A percentile compares a stretch with the other conserved stretches of the same genome.
Evolutionary conservation across 257 asterid species (phyloP).

Genomic region (Oldenlandia corymbosa): DNA sequence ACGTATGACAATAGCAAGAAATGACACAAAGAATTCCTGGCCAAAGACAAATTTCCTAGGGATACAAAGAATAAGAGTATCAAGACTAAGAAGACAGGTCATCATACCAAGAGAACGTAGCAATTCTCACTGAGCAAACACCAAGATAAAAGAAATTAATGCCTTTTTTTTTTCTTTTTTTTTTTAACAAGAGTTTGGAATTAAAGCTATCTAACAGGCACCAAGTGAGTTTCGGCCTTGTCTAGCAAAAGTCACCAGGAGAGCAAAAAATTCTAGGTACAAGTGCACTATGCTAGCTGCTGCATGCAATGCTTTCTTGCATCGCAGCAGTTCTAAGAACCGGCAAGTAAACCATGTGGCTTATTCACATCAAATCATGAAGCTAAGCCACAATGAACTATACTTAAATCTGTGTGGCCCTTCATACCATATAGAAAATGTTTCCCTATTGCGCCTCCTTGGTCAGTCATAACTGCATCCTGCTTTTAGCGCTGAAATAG

Average conservation of each 20-base stretch:
- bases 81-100: background rate
- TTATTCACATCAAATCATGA: constrained; percentile 1
- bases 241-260: background rate
- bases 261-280: background rate
- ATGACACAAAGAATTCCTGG: no score
- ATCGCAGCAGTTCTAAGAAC: constrained; percentile 3
- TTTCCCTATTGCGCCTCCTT: constrained; percentile 48
- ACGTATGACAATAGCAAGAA: no score
- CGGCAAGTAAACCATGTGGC: constrained; percentile 2
- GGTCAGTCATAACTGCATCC: constrained; percentile 55
- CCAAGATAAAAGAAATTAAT: no score
- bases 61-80: background rate
- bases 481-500: constrained; percentile 48
- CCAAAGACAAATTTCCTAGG: background rate
- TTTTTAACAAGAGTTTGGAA: no score
- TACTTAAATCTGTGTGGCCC: constrained; percentile 14
- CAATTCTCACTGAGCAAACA: background rate
- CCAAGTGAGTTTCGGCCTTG: no score
- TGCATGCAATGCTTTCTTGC: background rate
- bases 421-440: constrained; percentile 56
- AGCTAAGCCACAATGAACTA: constrained; percentile 12
- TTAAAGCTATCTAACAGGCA: no score
- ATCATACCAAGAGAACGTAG: background rate
- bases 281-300: no score
- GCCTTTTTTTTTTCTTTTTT: no score